Conservation (phyloP, 2,329 filamentous ascomycete species). For the Fusarium algeriense region DNA sequence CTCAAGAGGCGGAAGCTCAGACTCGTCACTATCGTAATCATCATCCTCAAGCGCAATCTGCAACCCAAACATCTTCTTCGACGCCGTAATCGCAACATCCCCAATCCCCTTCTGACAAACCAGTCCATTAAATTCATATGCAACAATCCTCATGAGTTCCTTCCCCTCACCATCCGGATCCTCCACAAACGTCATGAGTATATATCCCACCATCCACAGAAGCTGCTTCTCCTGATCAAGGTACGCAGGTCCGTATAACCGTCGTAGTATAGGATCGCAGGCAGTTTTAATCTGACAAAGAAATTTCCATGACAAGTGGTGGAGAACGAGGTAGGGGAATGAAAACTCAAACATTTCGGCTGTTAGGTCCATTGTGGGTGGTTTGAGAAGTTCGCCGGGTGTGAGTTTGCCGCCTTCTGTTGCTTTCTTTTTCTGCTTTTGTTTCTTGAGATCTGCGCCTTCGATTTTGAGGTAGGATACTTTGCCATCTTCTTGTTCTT, state of each 20-base stretch:
- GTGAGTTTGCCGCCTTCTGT: slow-evolving; percentile 1
- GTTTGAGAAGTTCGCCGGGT: slow-evolving; percentile 48
- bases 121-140: neutral
- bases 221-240: neutral
- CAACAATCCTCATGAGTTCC: neutral
- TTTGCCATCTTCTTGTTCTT: neutral
- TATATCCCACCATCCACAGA: neutral
- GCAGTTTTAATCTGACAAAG: slow-evolving; percentile 50
- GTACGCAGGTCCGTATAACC: slow-evolving; percentile 48
- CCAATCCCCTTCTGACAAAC: neutral
- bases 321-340: slow-evolving; percentile 58
- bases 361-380: slow-evolving; percentile 51
- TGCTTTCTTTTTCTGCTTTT: neutral
- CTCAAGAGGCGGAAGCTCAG: no score
- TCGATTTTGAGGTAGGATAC: neutral
- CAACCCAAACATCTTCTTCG: neutral
- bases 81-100: neutral
- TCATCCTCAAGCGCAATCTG: neutral
- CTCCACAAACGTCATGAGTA: neutral
- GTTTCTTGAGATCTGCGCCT: neutral
- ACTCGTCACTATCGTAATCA: neutral
- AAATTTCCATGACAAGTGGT: slow-evolving; percentile 56
- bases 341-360: slow-evolving; percentile 53
- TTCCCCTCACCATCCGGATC: neutral
- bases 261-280: slow-evolving; percentile 49